A percentile compares a stretch with the other conserved stretches of the same genome.
phyloP scores from a whole-genome alignment of 2,329 filamentous ascomycete genomes.

The Fusarium nisikadoi region DNA sequence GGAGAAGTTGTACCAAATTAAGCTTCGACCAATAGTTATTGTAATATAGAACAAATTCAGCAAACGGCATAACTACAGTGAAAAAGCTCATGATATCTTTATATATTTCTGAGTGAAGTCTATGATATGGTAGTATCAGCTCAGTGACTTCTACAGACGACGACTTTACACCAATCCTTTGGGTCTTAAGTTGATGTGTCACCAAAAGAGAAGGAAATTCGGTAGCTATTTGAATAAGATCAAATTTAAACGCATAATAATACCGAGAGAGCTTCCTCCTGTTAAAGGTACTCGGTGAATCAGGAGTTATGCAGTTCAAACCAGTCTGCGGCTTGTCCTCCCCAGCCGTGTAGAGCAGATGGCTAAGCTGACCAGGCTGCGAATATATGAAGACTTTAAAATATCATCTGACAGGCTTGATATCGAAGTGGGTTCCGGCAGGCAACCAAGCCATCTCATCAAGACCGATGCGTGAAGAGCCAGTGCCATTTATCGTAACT shows the following conservation, averaged over 20 bases:
- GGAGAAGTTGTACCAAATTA: too few species aligned
- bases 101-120: too few species aligned
- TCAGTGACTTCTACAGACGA: too few species aligned
- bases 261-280: background rate
- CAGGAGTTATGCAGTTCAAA: background rate
- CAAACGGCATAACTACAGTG: background rate
- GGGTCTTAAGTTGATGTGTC: fast-evolving
- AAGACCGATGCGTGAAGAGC: background rate
- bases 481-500: background rate
- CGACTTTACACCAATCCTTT: fast-evolving
- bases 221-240: fast-evolving
- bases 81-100: too few species aligned
- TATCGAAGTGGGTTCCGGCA: background rate
- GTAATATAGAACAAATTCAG: background rate
- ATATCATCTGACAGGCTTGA: background rate
- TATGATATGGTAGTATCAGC: too few species aligned
- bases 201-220: fast-evolving
- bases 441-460: background rate
- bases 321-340: background rate
- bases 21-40: too few species aligned
- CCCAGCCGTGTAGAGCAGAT: too few species aligned
- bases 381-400: background rate
- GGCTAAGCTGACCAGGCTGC: background rate
- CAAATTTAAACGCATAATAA: fast-evolving
- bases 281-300: background rate